phyloP scores from a whole-genome alignment of 1,284 basidiomycete species.

The Omphalotus olearius region DNA sequence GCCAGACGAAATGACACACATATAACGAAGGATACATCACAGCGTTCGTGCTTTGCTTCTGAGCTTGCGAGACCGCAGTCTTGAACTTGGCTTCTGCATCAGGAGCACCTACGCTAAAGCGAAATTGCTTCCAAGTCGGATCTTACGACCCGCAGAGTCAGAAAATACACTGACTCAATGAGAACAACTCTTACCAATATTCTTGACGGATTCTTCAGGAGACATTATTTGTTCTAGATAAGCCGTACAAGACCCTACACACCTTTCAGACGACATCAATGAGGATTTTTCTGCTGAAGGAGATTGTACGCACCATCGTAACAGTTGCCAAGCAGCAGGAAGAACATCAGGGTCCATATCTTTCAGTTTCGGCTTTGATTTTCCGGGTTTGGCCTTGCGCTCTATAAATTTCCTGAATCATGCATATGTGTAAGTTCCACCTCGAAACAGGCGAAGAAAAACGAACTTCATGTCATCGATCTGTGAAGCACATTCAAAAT shows the following conservation, averaged over 20 bases:
- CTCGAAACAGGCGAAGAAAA: neutral
- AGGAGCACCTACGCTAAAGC: slow-evolving; percentile 61
- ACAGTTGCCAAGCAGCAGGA: slow-evolving; percentile 55
- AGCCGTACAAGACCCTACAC: slow-evolving; percentile 62
- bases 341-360: slow-evolving; percentile 42
- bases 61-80: slow-evolving; percentile 34
- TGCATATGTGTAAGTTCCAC: neutral
- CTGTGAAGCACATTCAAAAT: slow-evolving; percentile 23
- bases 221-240: slow-evolving; percentile 56
- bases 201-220: slow-evolving; percentile 42
- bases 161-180: neutral
- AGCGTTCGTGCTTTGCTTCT: slow-evolving; percentile 33
- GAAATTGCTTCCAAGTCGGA: slow-evolving; percentile 49
- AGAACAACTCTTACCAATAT: slow-evolving; percentile 36
- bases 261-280: slow-evolving; percentile 31
- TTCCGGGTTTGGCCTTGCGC: slow-evolving; percentile 40
- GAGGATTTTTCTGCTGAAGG: neutral
- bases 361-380: slow-evolving; percentile 43
- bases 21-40: slow-evolving; percentile 49
- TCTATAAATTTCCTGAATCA: slow-evolving; percentile 38
- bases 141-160: slow-evolving; percentile 26
- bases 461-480: slow-evolving; percentile 48
- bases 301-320: slow-evolving; percentile 44
- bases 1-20: slow-evolving; percentile 28
- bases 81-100: slow-evolving; percentile 62